Percentiles rank a stretch among this genome's conserved stretches.
Conservation (phyloP, 129 eudicot species). For the Flaveria trinervia region DNA sequence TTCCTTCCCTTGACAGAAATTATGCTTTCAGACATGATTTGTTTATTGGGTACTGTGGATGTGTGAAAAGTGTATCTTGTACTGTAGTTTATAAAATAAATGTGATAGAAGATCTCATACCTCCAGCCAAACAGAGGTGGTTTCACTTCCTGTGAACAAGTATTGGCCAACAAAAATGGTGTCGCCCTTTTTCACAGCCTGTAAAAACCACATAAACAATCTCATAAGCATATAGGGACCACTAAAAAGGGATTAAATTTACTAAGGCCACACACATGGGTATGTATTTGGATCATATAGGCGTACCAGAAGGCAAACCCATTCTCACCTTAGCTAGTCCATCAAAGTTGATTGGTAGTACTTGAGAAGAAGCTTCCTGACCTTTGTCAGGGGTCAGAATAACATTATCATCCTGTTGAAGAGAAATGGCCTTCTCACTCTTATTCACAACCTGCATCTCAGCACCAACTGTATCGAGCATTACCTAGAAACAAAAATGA, state of each 20-base stretch:
- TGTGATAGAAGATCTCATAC: constrained; percentile 37
- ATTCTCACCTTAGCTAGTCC: constrained; percentile 73
- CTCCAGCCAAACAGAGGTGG: constrained; percentile 98
- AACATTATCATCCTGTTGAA: constrained; percentile 68
- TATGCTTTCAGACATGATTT: constrained; percentile 3
- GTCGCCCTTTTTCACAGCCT: constrained; percentile 96
- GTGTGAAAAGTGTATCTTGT: background rate
- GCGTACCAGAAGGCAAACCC: constrained; percentile 6
- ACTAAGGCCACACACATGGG: background rate
- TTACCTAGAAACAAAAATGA: constrained; percentile 53
- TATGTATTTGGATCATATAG: background rate
- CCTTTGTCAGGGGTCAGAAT: constrained; percentile 80
- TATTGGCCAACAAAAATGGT: constrained; percentile 94
- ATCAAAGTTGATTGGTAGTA: constrained; percentile 80
- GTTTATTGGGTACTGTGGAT: background rate
- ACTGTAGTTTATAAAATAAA: background rate
- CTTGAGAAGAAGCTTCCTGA: constrained; percentile 74
- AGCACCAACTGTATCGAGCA: constrained; percentile 94
- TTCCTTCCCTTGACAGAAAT: constrained; percentile 10
- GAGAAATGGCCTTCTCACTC: constrained; percentile 68
- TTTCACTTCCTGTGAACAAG: constrained; percentile 96
- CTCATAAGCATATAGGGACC: constrained; percentile 16
- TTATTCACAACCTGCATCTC: constrained; percentile 86
- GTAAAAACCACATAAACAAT: constrained; percentile 32
- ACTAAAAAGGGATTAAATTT: constrained; percentile 1